Conservation (phyloP, 1,139 yeast genomes). For the Taiozyma onychis region DNA sequence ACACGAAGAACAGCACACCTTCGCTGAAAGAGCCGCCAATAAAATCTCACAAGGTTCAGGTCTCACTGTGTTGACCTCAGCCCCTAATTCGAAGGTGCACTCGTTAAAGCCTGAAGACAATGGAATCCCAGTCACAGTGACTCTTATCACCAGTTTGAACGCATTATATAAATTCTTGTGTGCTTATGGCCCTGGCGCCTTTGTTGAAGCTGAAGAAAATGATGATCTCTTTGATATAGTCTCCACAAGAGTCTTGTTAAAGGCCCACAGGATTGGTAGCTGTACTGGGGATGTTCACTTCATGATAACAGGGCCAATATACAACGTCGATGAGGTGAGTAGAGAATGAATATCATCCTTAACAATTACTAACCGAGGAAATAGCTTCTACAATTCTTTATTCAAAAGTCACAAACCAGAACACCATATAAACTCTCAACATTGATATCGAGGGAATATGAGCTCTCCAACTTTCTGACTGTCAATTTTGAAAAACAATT, state of each 20-base stretch:
- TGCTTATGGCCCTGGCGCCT: constrained; percentile 8
- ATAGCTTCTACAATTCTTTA: not conserved
- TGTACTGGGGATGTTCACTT: constrained; percentile 8
- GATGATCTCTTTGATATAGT: not conserved
- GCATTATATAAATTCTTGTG: constrained; percentile 4
- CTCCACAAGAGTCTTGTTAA: not conserved
- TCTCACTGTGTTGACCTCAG: not conserved
- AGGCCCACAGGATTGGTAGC: constrained; percentile 3
- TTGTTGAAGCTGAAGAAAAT: not conserved
- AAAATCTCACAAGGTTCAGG: not conserved
- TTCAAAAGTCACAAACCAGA: not conserved
- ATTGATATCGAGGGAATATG: not conserved
- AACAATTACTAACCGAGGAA: not conserved
- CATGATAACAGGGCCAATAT: not conserved
- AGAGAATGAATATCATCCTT: not conserved
- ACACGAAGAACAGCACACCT: not conserved
- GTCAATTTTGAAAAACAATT: not conserved
- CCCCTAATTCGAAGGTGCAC: not conserved
- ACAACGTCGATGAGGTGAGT: constrained; percentile 1
- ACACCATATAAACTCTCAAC: constrained; percentile 1
- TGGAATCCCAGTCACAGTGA: not conserved
- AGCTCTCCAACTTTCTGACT: not conserved
- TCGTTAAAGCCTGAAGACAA: not conserved
- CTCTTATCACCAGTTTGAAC: not conserved
- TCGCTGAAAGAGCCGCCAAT: not conserved